These are phyloP conservation scores for Phoma sp. DNA, from an alignment of 2,329 filamentous ascomycete species.

Conservation along the genomic window DNA sequence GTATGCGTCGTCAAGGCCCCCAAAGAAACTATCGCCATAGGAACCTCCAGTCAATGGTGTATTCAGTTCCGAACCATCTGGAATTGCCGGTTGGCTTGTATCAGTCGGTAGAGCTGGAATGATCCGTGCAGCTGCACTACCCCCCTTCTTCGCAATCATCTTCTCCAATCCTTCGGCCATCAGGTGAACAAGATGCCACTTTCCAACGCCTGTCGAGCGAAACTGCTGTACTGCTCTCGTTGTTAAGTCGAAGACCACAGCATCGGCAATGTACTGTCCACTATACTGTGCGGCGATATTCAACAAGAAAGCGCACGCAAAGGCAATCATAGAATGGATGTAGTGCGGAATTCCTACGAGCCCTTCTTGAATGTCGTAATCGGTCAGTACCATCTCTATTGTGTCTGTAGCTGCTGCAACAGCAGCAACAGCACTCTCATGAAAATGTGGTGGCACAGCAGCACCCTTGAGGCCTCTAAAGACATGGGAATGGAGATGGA, in stretches of 20 bases:
- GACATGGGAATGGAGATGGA: conserved; percentile 60
- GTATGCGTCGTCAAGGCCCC: conserved; percentile 33
- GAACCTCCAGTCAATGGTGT: conserved; percentile 14
- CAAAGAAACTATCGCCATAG: conserved; percentile 21
- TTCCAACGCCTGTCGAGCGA: conserved; percentile 51
- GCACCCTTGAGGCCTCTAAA: conserved; percentile 56
- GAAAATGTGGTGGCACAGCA: conserved; percentile 57
- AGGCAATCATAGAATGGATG: conserved; percentile 61
- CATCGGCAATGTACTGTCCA: conserved; percentile 49
- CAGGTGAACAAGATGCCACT: conserved; percentile 55
- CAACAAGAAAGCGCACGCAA: conserved; percentile 60
- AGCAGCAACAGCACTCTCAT: conserved; percentile 55
- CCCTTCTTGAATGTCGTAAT: conserved; percentile 52
- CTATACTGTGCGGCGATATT: conserved; percentile 55
- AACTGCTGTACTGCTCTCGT: conserved; percentile 51
- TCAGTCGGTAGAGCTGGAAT: conserved; percentile 6
- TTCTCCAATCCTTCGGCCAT: conserved; percentile 57
- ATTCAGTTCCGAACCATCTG: conserved; percentile 15
- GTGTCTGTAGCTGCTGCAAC: conserved; percentile 56
- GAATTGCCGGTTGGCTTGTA: conserved; percentile 11
- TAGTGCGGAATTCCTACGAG: conserved; percentile 58
- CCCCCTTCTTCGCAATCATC: conserved; percentile 37
- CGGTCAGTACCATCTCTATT: conserved; percentile 53
- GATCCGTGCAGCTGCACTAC: conserved; percentile 7
- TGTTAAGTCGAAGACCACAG: conserved; percentile 49